phyloP scores from a whole-genome alignment of 2,329 filamentous ascomycete genomes.

The Zymoseptoria pseudotritici region DNA sequence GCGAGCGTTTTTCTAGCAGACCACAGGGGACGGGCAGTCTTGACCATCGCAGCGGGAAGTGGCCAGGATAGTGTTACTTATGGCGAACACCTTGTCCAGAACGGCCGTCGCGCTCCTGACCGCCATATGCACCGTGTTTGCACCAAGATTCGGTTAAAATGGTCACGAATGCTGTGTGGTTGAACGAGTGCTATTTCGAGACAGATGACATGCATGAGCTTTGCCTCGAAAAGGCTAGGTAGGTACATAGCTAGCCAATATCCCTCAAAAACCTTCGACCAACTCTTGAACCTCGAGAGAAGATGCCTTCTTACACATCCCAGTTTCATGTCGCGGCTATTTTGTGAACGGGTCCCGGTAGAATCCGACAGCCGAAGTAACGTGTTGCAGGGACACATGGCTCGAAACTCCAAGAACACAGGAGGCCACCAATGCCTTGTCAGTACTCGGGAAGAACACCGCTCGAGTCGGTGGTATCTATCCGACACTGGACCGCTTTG shows the following conservation, averaged over 20 bases:
- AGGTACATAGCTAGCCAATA: neutral
- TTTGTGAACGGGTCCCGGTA: neutral
- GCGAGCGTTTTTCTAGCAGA: neutral
- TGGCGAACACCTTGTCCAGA: neutral
- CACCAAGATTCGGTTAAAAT: neutral
- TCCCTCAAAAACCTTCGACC: neutral
- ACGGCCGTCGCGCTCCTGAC: neutral
- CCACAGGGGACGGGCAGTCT: no score
- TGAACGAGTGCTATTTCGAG: neutral
- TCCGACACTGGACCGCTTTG: neutral
- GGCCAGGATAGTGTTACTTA: neutral
- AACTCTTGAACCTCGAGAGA: neutral
- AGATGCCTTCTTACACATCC: neutral
- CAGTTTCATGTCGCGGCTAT: neutral
- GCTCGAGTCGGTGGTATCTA: neutral
- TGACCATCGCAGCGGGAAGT: neutral
- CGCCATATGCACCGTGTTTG: neutral
- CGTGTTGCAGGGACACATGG: neutral
- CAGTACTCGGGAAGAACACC: neutral
- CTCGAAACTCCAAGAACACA: neutral
- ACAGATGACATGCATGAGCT: neutral
- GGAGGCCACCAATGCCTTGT: neutral
- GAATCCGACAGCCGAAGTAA: neutral
- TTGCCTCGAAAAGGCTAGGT: neutral
- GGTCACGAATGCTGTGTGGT: neutral